Evolutionary conservation across 2,329 filamentous ascomycete species (phyloP), one percentile per base, ranked within the genome.

Genomic region (Arthrobotrys iridis): DNA sequence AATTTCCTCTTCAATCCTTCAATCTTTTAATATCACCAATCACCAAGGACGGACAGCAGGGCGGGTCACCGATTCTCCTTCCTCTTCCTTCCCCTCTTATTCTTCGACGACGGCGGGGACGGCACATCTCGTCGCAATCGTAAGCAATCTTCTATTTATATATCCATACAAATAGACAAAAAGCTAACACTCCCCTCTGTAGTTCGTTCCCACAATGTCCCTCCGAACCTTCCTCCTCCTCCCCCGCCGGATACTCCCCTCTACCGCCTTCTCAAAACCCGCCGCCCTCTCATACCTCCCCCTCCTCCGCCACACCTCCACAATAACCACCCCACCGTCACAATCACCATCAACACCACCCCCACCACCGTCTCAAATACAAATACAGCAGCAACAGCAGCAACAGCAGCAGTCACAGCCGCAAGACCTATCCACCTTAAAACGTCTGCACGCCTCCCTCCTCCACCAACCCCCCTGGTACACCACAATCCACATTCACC

Each of bases 401-500:
- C 58, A 50, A 13, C 45, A 45, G n/a, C 57, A 20, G 22, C 45
- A 13, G 6, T 18, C 15, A 24, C 28, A 13, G 6, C 18, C 52
- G 7, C 50, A 48, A 28, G 8, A 60, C 52, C 37, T 63, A 26
- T 18, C 74, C 68, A 45, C 37, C 60, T 55, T 45, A 58, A 77
- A 45, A 26, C 45, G 13, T 65, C 79, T 55, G 45, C 79, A 65
- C 28, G 91, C 91, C 0, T 85, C 92, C 50, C 88, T 95, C 52
- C 87, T 86, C 79, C 86, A 89, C 8, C 92, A 95, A 83, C 88
- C 89, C 2, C 84, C 86, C 20, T 91, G 93, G 86, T 95, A 94
- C 85, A 88, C 92, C 80, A 92, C 89, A 48, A 85, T 90, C 66
- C 91, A 93, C 83, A 90, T 96, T 83, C 90, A 95, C 83, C 90